Conservation (phyloP, 2,329 filamentous ascomycete genomes). For the Aureobasidium sp. region DNA sequence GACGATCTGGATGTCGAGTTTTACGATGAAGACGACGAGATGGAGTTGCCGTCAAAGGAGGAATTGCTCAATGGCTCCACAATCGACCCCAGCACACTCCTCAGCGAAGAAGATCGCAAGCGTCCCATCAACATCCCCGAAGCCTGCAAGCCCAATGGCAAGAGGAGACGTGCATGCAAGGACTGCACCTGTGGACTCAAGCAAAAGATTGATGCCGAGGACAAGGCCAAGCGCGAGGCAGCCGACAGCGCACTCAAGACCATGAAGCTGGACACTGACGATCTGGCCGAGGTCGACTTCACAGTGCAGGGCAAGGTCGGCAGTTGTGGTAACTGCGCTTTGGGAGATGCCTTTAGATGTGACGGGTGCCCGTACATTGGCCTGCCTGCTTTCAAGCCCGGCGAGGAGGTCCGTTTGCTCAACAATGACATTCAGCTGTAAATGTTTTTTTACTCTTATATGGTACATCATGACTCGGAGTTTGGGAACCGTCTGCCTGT, state of each 20-base stretch:
- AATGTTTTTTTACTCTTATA: slow-evolving; percentile 15
- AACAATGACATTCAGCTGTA: slow-evolving; percentile 82
- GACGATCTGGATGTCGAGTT: slow-evolving; percentile 52
- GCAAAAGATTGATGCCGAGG: slow-evolving; percentile 78
- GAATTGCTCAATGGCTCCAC: slow-evolving; percentile 62
- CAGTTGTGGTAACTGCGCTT: slow-evolving; percentile 86
- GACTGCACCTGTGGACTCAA: slow-evolving; percentile 95
- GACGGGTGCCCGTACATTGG: slow-evolving; percentile 77
- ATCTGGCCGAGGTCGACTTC: slow-evolving; percentile 88
- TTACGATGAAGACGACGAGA: slow-evolving; percentile 29
- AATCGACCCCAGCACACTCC: slow-evolving; percentile 82
- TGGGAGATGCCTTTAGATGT: slow-evolving; percentile 72
- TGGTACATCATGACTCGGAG: background rate
- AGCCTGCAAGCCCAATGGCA: slow-evolving; percentile 83
- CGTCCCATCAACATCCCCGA: slow-evolving; percentile 71
- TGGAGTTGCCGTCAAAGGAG: slow-evolving; percentile 30
- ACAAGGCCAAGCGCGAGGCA: slow-evolving; percentile 57
- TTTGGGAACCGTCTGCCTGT: background rate
- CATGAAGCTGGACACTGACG: slow-evolving; percentile 66
- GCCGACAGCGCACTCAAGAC: slow-evolving; percentile 60
- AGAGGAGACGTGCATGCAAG: slow-evolving; percentile 90
- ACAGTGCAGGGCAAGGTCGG: slow-evolving; percentile 96
- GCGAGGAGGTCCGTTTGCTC: slow-evolving; percentile 82
- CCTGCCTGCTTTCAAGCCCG: slow-evolving; percentile 91
- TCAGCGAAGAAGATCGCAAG: slow-evolving; percentile 78